phyloP scores from a whole-genome alignment of 768 basidiomycete genomes.

The Naganishia friedmannii region DNA sequence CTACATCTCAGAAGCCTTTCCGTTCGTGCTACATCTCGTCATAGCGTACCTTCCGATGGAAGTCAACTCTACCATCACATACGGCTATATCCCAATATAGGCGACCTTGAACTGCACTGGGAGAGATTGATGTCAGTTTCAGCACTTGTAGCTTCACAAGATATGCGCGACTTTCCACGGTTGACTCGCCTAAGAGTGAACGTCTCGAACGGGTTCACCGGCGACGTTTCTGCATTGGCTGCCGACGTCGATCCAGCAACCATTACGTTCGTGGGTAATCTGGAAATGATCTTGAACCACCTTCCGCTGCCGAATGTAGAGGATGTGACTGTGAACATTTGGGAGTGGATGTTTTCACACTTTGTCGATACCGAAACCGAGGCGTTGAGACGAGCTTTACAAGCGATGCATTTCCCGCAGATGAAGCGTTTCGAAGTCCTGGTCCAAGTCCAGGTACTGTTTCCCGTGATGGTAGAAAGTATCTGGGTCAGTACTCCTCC shows the following conservation, averaged over 20 bases:
- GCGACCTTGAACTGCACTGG: too few relatives aligned
- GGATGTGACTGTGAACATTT: neutral
- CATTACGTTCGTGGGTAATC: neutral
- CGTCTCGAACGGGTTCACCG: too few relatives aligned
- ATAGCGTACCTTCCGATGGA: neutral
- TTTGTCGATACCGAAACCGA: neutral
- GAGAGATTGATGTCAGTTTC: too few relatives aligned
- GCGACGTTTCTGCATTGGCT: too few relatives aligned
- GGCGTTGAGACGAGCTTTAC: neutral
- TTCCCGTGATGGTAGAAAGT: neutral
- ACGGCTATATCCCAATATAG: neutral
- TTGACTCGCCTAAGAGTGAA: too few relatives aligned
- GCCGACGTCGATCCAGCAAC: too few relatives aligned
- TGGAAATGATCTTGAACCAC: neutral
- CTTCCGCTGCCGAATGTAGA: neutral
- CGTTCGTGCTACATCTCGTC: neutral
- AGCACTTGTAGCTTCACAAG: too few relatives aligned
- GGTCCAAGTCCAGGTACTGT: too few relatives aligned
- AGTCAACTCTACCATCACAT: neutral
- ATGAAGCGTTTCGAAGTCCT: neutral
- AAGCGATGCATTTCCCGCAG: neutral
- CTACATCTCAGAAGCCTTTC: neutral
- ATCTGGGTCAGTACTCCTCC: neutral
- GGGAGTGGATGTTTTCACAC: neutral
- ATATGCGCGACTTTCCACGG: too few relatives aligned